Base-by-base conservation (phyloP, 2,329 filamentous ascomycete species). In the Stagonosporopsis cucurbitacearum region DNA sequence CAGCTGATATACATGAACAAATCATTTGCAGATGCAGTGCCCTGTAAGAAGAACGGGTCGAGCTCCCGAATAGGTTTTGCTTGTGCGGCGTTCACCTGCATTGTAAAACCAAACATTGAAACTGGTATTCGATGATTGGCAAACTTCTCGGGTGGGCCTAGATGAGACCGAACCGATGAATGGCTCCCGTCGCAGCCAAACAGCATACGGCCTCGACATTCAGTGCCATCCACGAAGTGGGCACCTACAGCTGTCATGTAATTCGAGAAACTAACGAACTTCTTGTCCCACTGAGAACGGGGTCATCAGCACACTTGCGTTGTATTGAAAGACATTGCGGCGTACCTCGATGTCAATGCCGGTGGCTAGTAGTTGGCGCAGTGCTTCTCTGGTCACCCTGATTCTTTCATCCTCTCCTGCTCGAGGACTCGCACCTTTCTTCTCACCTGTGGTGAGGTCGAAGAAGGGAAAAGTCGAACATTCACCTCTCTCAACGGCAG, bases 11-110 rank as follows among this genome's bases (percentile, higher is more conserved):
- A 60, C 40, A 57, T 43, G 23, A 40, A 60, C 22, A 44, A 49
- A 36, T 54, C 35, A 32, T 26, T 54, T 19, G 47, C 25, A 32
- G 54, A 54, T 13, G 46, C 46, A 35, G 54, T 57, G 6, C 55
- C 60, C 26, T 63, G 60, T 9, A 63, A 35, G 15, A 61, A 59
- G 44, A 61, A 61, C 8, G 60, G 53, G 44, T 63, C 60, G 2
- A 63, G 50, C 8, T 50, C 44, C 2, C 39, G 58, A 13, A 63
- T 55, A 17, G 47, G 45, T 30, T 36, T 43, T 5, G 58, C 56
- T 50, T 60, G 42, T 12, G 32, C 40, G n/a, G 50, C 33, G 6
- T 41, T 53, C 30, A 63, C 36, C 13, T 52, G 42, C 40, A 55
- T 22, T 11, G 58, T 59, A 19, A 57, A 57, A 1, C 60, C 60